Evolutionary conservation across 805 yeast species (phyloP).

Genomic region (Wickerhamomyces ciferrii): DNA sequence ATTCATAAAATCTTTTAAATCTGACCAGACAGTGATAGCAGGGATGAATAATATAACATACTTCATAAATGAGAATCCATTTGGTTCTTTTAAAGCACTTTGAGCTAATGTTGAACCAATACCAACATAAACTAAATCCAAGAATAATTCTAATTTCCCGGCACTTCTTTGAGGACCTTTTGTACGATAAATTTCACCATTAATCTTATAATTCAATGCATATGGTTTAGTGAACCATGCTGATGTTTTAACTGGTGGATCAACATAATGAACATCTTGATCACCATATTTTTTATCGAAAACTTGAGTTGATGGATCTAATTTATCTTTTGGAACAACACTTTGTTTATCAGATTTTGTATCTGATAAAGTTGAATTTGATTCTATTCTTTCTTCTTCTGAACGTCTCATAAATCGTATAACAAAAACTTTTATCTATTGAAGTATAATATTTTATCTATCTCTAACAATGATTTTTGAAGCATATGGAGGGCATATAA

Average conservation of each 20-base stretch:
- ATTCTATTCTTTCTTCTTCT: neutral
- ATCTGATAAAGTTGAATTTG: neutral
- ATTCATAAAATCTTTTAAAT: constrained; percentile 57
- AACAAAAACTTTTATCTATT: too few species aligned
- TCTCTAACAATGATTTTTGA: too few species aligned
- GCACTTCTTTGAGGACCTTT: constrained; percentile 44
- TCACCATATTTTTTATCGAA: constrained; percentile 46
- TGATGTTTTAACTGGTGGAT: constrained; percentile 26
- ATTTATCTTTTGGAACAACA: neutral
- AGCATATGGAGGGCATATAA: too few species aligned
- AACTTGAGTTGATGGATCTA: constrained; percentile 19
- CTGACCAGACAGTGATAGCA: constrained; percentile 61
- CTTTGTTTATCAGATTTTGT: neutral
- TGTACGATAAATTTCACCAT: constrained; percentile 53
- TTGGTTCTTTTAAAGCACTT: constrained; percentile 43
- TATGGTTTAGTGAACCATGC: constrained; percentile 43
- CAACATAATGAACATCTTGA: constrained; percentile 39
- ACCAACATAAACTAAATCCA: constrained; percentile 62
- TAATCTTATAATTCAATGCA: constrained; percentile 55
- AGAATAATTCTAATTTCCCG: constrained; percentile 50
- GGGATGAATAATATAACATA: constrained; percentile 50
- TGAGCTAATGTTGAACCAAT: constrained; percentile 56
- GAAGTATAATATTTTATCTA: too few species aligned
- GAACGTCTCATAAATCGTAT: neutral
- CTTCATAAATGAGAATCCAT: constrained; percentile 39